A percentile compares a stretch with the other conserved stretches of the same genome.
Conservation (phyloP, 805 yeast genomes). For the Ogataea thermomethanolica region DNA sequence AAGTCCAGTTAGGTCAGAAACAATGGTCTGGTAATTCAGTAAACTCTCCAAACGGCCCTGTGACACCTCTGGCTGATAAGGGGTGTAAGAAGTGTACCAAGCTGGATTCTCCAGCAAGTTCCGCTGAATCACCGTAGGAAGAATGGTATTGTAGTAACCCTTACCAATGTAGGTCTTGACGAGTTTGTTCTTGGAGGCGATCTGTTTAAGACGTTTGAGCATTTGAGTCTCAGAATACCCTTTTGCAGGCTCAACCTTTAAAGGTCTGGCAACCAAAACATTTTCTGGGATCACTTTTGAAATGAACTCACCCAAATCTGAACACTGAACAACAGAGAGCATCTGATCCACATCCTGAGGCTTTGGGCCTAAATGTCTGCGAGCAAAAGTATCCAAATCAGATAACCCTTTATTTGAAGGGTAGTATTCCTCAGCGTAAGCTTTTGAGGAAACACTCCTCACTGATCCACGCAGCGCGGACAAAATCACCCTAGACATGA, state of each 20-base stretch:
- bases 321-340: constrained; percentile 63
- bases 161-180: constrained; percentile 82
- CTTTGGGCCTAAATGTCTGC: constrained; percentile 88
- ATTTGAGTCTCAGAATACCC: constrained; percentile 85
- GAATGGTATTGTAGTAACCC: constrained; percentile 87
- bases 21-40: constrained; percentile 88
- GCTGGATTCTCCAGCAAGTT: constrained; percentile 91
- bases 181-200: constrained; percentile 75
- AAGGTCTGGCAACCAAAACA: constrained; percentile 64
- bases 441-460: constrained; percentile 28
- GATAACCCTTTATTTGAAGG: constrained; percentile 32
- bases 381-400: constrained; percentile 72
- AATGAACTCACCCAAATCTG: constrained; percentile 68
- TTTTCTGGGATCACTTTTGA: constrained; percentile 71
- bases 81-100: constrained; percentile 98
- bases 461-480: neutral
- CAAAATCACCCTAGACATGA: neutral
- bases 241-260: constrained; percentile 60
- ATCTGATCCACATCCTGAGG: constrained; percentile 59
- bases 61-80: constrained; percentile 96
- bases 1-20: constrained; percentile 87
- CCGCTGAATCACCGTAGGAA: constrained; percentile 92
- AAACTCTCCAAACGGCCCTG: constrained; percentile 93
- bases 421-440: constrained; percentile 47
- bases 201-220: constrained; percentile 58